Evolutionary conservation across 208 protist species (phyloP).

Genomic region (Leishmania gerbilli): DNA sequence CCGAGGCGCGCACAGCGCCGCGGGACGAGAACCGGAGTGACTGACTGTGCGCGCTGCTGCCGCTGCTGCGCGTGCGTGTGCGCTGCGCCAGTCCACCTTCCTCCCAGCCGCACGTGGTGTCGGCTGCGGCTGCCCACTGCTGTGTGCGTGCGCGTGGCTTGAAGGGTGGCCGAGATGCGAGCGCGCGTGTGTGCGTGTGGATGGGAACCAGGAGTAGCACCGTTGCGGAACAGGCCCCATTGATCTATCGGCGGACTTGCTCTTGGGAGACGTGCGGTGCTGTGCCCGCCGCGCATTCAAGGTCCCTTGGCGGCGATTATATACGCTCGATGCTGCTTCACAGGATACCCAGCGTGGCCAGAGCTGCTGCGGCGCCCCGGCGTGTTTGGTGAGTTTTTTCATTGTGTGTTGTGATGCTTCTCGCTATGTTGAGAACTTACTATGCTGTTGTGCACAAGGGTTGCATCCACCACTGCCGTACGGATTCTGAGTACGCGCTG

Average conservation of each 20-base stretch:
- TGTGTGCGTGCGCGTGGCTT: conserved; percentile 7
- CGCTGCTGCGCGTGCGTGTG: neutral
- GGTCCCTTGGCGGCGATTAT: no score
- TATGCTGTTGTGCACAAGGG: no score
- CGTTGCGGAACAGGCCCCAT: conserved; percentile 25
- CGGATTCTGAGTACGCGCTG: no score
- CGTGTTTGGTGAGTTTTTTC: no score
- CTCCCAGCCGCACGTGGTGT: conserved; percentile 9
- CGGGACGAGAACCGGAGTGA: neutral
- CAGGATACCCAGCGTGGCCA: no score
- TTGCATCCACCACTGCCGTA: no score
- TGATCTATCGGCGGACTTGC: conserved; percentile 29
- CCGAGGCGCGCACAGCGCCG: conserved; percentile 8
- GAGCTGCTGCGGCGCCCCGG: no score
- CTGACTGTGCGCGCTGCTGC: neutral
- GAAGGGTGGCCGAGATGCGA: conserved; percentile 5
- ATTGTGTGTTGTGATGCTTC: rapidly evolving
- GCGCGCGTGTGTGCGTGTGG: neutral
- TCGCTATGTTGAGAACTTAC: rapidly evolving
- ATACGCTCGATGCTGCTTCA: no score
- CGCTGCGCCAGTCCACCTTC: neutral
- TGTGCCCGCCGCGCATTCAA: no score
- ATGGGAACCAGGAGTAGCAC: conserved; percentile 26
- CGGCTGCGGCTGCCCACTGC: neutral
- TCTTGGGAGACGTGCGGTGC: conserved; percentile 17